These are phyloP conservation scores for Aspergillus sp. DNA, from an alignment of 2,329 filamentous ascomycete genomes.

Conservation along the genomic window DNA sequence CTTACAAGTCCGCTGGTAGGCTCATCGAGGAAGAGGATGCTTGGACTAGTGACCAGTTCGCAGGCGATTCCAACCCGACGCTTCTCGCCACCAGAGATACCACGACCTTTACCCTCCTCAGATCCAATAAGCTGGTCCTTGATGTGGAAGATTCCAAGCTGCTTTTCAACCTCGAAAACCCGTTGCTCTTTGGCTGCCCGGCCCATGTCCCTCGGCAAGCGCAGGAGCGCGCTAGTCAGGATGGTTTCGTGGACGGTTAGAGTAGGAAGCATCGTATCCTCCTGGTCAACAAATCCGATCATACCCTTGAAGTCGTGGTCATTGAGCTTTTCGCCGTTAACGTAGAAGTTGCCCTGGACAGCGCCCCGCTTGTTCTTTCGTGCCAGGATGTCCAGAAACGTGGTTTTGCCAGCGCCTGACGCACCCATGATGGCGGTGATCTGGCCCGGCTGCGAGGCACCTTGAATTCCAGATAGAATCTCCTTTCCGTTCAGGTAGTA, in stretches of 20 bases:
- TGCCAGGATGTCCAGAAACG: constrained; percentile 91
- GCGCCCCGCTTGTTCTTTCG: constrained; percentile 92
- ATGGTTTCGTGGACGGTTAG: constrained; percentile 98
- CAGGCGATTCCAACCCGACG: constrained; percentile 95
- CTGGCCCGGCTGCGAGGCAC: constrained; percentile 90
- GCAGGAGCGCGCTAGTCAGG: constrained; percentile 84
- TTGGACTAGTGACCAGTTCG: constrained; percentile 94
- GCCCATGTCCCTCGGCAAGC: constrained; percentile 91
- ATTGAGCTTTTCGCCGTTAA: constrained; percentile 87
- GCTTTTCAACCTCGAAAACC: constrained; percentile 89
- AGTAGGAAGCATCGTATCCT: constrained; percentile 94
- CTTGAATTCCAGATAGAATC: constrained; percentile 77
- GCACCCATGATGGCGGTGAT: constrained; percentile 97
- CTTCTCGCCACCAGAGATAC: constrained; percentile 96
- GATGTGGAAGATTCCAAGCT: constrained; percentile 92
- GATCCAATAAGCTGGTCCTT: constrained; percentile 94
- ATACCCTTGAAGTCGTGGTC: constrained; percentile 87
- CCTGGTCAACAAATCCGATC: constrained; percentile 96
- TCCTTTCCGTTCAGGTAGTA: constrained; percentile 86
- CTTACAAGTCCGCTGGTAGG: constrained; percentile 79
- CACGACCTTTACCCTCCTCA: constrained; percentile 88
- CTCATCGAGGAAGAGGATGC: constrained; percentile 94
- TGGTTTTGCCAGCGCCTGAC: constrained; percentile 95
- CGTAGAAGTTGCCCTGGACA: constrained; percentile 76
- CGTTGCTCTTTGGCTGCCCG: constrained; percentile 82